Percentiles rank a stretch among this genome's conserved stretches.
Evolutionary conservation across 129 eudicot species (phyloP).

Genomic region (Flaveria trinervia): DNA sequence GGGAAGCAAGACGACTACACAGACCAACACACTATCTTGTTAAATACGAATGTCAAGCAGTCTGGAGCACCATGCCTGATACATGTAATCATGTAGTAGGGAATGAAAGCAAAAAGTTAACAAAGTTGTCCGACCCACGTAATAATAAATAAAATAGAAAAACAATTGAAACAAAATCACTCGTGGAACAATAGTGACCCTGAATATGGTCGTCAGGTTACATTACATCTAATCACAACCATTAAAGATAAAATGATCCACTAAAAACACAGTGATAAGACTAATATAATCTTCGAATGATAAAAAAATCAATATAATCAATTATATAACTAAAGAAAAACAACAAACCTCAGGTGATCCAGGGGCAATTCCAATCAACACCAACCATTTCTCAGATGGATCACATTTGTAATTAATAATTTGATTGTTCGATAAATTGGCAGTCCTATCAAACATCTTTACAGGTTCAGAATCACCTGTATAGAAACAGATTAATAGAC

Average conservation of each 20-base stretch:
- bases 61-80: constrained; percentile 8
- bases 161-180: not conserved
- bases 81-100: not conserved
- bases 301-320: not conserved
- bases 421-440: constrained; percentile 90
- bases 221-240: constrained; percentile 22
- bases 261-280: not conserved
- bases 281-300: constrained; percentile 4
- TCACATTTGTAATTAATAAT: constrained; percentile 90
- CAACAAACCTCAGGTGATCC: constrained; percentile 91
- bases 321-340: constrained; percentile 16
- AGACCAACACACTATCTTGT: constrained; percentile 6
- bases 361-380: constrained; percentile 96
- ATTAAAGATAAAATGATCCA: constrained; percentile 7
- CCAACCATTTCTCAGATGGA: constrained; percentile 98
- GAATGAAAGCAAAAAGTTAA: constrained; percentile 12
- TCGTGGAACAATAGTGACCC: constrained; percentile 4
- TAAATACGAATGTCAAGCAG: not conserved
- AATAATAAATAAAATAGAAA: constrained; percentile 1
- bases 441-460: constrained; percentile 97
- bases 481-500: constrained; percentile 6
- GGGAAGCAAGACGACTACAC: constrained; percentile 2
- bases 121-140: not conserved
- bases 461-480: constrained; percentile 92
- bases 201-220: not conserved